phyloP scores from a whole-genome alignment of 805 yeast genomes.

The Myxozyma neotropica region DNA sequence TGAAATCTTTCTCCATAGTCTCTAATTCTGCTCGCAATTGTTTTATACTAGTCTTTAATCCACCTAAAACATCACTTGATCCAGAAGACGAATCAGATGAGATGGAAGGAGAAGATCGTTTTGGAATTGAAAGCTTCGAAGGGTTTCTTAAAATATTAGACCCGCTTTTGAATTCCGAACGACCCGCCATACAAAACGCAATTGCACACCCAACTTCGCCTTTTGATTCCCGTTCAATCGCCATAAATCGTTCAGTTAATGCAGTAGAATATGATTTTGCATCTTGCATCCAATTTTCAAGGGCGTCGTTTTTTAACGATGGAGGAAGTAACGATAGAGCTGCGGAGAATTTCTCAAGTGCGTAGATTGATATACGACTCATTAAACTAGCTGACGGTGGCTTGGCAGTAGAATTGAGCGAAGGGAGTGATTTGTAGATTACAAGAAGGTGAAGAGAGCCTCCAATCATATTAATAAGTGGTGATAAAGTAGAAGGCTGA shows the following conservation, averaged over 20 bases:
- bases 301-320: constrained; percentile 23
- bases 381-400: constrained; percentile 37
- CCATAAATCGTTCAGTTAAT: constrained; percentile 37
- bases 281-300: constrained; percentile 37
- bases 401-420: constrained; percentile 14
- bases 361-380: constrained; percentile 41
- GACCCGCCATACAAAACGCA: constrained; percentile 36
- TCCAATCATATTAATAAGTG: constrained; percentile 33
- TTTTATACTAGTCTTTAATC: constrained; percentile 15
- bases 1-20: constrained; percentile 29
- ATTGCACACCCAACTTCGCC: constrained; percentile 40
- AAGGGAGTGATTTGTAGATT: constrained; percentile 37
- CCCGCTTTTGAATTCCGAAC: constrained; percentile 28
- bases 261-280: constrained; percentile 38
- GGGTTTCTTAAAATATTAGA: constrained; percentile 9
- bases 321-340: constrained; percentile 36
- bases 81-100: neutral
- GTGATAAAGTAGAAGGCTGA: constrained; percentile 33
- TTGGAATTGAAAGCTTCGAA: neutral
- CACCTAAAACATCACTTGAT: neutral
- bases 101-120: constrained; percentile 1
- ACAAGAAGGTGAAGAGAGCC: constrained; percentile 41
- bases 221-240: constrained; percentile 37
- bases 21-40: constrained; percentile 29
- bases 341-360: constrained; percentile 40